A percentile compares a stretch with the other conserved stretches of the same genome.
Evolutionary conservation across 108 stramenopile genomes (phyloP).

Genomic region (Skeletonema costatum): DNA sequence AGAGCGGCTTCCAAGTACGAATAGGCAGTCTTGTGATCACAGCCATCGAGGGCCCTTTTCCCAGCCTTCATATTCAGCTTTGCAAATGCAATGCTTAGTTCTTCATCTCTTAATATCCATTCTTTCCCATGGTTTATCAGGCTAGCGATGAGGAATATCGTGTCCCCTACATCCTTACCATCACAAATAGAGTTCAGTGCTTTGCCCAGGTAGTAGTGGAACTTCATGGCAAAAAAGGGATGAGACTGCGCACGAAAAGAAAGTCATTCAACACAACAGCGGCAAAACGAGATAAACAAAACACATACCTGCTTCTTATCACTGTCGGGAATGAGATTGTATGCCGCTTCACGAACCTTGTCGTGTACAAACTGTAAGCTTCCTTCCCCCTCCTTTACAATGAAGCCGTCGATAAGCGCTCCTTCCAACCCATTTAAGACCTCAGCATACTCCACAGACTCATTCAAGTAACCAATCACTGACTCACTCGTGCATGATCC

Average conservation of each 20-base stretch:
- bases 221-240: conserved; percentile 28
- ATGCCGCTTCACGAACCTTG: conserved; percentile 57
- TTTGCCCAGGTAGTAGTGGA: conserved; percentile 3
- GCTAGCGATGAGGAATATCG: not conserved
- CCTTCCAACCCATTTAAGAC: conserved; percentile 2
- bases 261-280: not conserved
- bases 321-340: not conserved
- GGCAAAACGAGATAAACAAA: not conserved
- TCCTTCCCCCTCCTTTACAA: not conserved
- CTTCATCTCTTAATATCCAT: not conserved
- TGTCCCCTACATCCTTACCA: not conserved
- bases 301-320: no score
- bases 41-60: conserved; percentile 1
- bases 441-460: not conserved
- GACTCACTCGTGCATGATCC: conserved; percentile 18
- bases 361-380: conserved; percentile 50
- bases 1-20: no score
- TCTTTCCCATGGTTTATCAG: conserved; percentile 3
- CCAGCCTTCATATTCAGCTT: conserved; percentile 28
- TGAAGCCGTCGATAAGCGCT: conserved; percentile 23
- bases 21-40: not conserved
- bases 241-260: conserved; percentile 38
- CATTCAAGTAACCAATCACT: conserved; percentile 3
- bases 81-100: not conserved
- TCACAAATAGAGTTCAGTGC: not conserved